Evolutionary conservation across 2,329 filamentous ascomycete genomes (phyloP).

Genomic region (Beauveria brongniartii): DNA sequence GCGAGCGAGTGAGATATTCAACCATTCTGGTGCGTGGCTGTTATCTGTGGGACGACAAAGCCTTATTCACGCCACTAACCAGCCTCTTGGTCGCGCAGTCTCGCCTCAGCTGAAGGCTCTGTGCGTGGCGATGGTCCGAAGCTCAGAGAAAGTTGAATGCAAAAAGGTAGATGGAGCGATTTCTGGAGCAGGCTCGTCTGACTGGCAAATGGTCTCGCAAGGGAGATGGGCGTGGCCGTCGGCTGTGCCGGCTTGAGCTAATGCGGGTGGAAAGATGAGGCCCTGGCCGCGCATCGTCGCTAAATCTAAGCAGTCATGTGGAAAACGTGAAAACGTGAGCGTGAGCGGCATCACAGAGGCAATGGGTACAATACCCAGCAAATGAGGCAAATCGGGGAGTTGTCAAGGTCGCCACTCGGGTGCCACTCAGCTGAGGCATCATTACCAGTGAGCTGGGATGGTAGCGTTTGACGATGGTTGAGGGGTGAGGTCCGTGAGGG

Average conservation of each 20-base stretch:
- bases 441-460: neutral
- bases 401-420: neutral
- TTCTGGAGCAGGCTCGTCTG: neutral
- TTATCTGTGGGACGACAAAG: constrained; percentile 4
- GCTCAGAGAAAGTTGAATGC: neutral
- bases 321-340: neutral
- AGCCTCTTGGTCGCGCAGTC: neutral
- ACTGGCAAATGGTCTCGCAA: neutral
- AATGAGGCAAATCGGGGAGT: neutral
- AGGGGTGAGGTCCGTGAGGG: too few relatives aligned
- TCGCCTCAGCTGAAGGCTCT: constrained; percentile 9
- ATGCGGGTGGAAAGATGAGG: neutral
- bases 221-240: neutral
- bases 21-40: neutral
- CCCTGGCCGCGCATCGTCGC: constrained; percentile 1
- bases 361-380: constrained; percentile 7
- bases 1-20: neutral
- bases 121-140: constrained; percentile 1
- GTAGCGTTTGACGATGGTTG: too few relatives aligned
- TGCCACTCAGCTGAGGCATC: constrained; percentile 9
- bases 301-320: neutral
- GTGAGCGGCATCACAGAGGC: neutral
- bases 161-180: neutral
- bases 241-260: neutral
- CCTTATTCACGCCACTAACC: constrained; percentile 1